Conservation (phyloP, 2,329 filamentous ascomycete genomes). For the Pseudophaeomoniella oleicola region DNA sequence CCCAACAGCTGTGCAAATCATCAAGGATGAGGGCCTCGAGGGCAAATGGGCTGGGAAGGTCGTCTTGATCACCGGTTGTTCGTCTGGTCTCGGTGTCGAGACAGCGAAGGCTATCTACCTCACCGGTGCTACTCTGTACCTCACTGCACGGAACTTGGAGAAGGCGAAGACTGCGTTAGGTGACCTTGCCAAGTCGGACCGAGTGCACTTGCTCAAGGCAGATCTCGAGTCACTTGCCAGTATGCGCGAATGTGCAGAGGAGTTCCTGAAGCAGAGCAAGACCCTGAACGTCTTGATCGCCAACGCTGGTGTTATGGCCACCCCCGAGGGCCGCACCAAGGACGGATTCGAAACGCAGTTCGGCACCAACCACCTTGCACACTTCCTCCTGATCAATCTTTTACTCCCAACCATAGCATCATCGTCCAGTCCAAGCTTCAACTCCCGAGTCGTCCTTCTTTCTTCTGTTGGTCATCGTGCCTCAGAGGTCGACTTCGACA, state of each 20-base stretch:
- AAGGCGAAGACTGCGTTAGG: slow-evolving; percentile 15
- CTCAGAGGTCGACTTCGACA: slow-evolving; percentile 18
- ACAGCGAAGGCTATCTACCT: slow-evolving; percentile 18
- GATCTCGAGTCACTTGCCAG: slow-evolving; percentile 18
- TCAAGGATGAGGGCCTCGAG: slow-evolving; percentile 11
- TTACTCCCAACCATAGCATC: slow-evolving; percentile 29
- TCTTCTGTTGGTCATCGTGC: slow-evolving; percentile 28
- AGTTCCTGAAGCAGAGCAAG: slow-evolving; percentile 13
- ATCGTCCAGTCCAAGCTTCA: slow-evolving; percentile 20
- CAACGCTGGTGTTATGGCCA: slow-evolving; percentile 33
- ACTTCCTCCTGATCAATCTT: slow-evolving; percentile 39
- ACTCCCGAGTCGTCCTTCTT: slow-evolving; percentile 31
- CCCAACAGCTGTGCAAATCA: slow-evolving; percentile 13
- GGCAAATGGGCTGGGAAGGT: slow-evolving; percentile 15
- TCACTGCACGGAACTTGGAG: slow-evolving; percentile 17
- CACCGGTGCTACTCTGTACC: slow-evolving; percentile 21
- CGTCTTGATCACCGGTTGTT: slow-evolving; percentile 20
- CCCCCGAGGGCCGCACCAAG: slow-evolving; percentile 14
- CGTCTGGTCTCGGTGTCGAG: slow-evolving; percentile 20
- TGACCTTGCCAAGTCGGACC: slow-evolving; percentile 8
- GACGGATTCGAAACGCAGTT: slow-evolving; percentile 39
- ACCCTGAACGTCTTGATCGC: slow-evolving; percentile 24
- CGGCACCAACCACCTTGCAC: slow-evolving; percentile 37
- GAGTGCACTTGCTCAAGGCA: slow-evolving; percentile 19
- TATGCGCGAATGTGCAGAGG: slow-evolving; percentile 15